phyloP scores from a whole-genome alignment of 371 early-diverging fungal species.

The Phascolomyces articulosus region DNA sequence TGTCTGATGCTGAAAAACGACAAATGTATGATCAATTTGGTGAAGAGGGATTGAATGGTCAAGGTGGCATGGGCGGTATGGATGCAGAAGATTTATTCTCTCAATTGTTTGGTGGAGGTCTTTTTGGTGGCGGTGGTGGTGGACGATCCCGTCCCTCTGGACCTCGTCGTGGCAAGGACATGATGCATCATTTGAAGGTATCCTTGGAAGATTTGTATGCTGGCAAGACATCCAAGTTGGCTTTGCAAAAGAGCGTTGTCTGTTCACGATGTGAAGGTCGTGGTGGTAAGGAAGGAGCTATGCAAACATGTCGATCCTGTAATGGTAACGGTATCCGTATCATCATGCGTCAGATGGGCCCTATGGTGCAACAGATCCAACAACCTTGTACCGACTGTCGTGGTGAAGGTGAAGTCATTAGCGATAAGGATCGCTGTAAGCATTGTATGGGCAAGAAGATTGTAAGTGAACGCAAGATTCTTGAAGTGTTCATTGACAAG shows the following conservation, averaged over 20 bases:
- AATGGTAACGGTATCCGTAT: slow-evolving; percentile 86
- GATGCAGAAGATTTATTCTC: slow-evolving; percentile 89
- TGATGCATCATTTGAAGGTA: slow-evolving; percentile 84
- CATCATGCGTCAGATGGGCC: slow-evolving; percentile 92
- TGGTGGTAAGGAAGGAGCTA: slow-evolving; percentile 74
- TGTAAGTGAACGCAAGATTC: slow-evolving; percentile 75
- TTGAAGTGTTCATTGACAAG: slow-evolving; percentile 86
- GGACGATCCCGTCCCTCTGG: slow-evolving; percentile 67
- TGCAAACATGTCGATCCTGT: slow-evolving; percentile 78
- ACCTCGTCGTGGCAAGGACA: slow-evolving; percentile 72
- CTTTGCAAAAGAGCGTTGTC: slow-evolving; percentile 85
- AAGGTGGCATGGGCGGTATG: slow-evolving; percentile 58
- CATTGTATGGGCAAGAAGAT: slow-evolving; percentile 89
- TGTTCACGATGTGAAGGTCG: slow-evolving; percentile 85
- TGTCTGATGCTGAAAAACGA: slow-evolving; percentile 85
- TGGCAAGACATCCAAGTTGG: slow-evolving; percentile 91
- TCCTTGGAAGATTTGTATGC: slow-evolving; percentile 95
- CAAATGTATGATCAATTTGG: slow-evolving; percentile 82
- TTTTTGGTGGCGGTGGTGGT: slow-evolving; percentile 69
- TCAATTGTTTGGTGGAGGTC: slow-evolving; percentile 79
- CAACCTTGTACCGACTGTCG: slow-evolving; percentile 89
- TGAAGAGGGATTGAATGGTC: slow-evolving; percentile 84
- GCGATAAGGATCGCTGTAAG: slow-evolving; percentile 84
- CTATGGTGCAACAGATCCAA: slow-evolving; percentile 98
- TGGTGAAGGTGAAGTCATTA: slow-evolving; percentile 89